Base-by-base conservation (phyloP, 306 rosid species). In the Begonia peltatifolia region DNA sequence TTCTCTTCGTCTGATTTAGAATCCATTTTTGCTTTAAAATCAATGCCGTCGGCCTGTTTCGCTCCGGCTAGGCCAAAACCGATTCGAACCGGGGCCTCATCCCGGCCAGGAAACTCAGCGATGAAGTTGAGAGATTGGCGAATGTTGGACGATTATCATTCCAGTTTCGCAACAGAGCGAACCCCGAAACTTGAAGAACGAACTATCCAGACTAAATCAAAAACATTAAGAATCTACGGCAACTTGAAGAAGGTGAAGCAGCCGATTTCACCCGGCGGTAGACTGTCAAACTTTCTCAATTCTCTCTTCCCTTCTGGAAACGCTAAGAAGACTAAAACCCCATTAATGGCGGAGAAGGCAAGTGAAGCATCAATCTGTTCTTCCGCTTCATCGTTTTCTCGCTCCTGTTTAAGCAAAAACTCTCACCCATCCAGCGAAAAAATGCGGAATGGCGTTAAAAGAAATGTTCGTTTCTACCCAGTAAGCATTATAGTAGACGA, bases 171-270 rank as follows among this genome's bases (percentile, higher is more conserved):
- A 22, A 11, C 66, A 8, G 69, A 63, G 7, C 52, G 67, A 12
- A 46, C 50, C 12, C 14, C 54, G 3, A 64, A 41, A n/a, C 18
- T 3, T 0, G 48, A 44, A 44, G 48, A 10, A 23, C 41, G 9
- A 30, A 52, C 14, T 14, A 70, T 77, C 5, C 78, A 83, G 61
- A 76, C 94, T 1, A 86, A 90, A 65, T 86, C 93, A 0, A 71
- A 84, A 20, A 87, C 94, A 0, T 13, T 64, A 56, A 87, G 74
- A 77, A 75, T 87, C 53, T 87, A 87, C 76, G 68, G 53, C 74
- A 83, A 73, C 50, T 66, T 79, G 6, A 83, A 86, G 83, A 90
- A 86, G 61, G 80, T 90, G 76, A 90, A 90, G 56, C 94, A 90
- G n/a, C 94, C 99, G 0, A 83, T 83, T 2, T 90, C 99, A 0